Evolutionary conservation across 164 flowering plant species (phyloP).

Genomic region (Kalanchoe fedtschenkoi): DNA sequence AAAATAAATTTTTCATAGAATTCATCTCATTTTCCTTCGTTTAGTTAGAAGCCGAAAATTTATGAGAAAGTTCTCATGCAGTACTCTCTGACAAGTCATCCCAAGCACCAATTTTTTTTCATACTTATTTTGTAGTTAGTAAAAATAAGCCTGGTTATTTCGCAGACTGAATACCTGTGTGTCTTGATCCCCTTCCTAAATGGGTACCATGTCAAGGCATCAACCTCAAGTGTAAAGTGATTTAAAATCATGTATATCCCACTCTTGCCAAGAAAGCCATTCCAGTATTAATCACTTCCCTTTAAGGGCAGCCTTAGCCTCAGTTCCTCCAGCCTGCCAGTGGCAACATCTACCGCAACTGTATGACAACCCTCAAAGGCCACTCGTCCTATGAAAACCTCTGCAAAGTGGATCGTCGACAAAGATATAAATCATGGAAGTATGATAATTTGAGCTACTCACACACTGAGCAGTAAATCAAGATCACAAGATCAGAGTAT

Average conservation of each 20-base stretch:
- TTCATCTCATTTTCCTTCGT: no score
- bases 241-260: neutral
- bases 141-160: neutral
- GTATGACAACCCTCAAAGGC: slow-evolving; percentile 35
- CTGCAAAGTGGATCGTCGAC: slow-evolving; percentile 41
- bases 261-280: slow-evolving; percentile 15
- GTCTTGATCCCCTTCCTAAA: slow-evolving; percentile 4
- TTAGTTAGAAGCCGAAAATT: no score
- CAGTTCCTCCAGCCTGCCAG: slow-evolving; percentile 2
- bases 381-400: slow-evolving; percentile 31
- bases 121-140: neutral
- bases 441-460: slow-evolving; percentile 10
- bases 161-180: neutral
- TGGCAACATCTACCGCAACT: slow-evolving; percentile 18
- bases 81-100: no score
- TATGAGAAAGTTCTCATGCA: no score
- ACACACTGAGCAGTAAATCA: slow-evolving; percentile 71
- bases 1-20: no score
- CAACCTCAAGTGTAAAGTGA: slow-evolving; percentile 7
- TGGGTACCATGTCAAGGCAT: slow-evolving; percentile 11
- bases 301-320: slow-evolving; percentile 9
- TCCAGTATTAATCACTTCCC: slow-evolving; percentile 17
- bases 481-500: slow-evolving; percentile 75
- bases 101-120: no score
- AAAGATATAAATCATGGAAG: slow-evolving; percentile 31